phyloP scores from a whole-genome alignment of 164 flowering plant genomes.

The Akebia trifoliata region DNA sequence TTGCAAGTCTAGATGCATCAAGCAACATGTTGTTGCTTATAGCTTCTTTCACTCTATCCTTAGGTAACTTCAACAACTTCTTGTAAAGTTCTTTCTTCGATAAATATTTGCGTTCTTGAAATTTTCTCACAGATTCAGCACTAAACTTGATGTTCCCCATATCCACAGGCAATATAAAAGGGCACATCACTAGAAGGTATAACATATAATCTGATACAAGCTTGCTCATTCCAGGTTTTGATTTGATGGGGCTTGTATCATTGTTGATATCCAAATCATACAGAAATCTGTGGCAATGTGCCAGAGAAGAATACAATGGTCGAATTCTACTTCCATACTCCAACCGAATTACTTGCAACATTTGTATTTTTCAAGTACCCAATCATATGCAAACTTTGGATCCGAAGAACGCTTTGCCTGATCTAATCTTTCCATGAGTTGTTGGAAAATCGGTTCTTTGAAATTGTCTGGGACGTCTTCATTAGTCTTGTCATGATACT shows the following conservation, averaged over 20 bases:
- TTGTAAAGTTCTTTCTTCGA: background rate
- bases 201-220: constrained; percentile 6
- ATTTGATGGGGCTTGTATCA: background rate
- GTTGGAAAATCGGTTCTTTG: background rate
- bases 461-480: background rate
- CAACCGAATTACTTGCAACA: background rate
- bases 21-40: constrained; percentile 12
- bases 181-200: too few species aligned
- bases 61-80: background rate
- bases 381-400: too few species aligned
- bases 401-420: too few species aligned
- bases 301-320: constrained; percentile 10
- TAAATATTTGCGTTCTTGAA: background rate
- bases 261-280: background rate
- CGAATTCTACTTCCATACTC: constrained; percentile 6
- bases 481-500: background rate
- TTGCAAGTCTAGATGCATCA: constrained; percentile 9
- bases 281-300: constrained; percentile 15
- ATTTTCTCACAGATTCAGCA: background rate
- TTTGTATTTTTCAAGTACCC: background rate
- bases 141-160: constrained; percentile 1
- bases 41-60: constrained; percentile 6
- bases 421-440: background rate
- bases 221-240: background rate
- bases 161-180: background rate